Conservation (phyloP, 2,329 filamentous ascomycete species). For the Nannizzia gypsea region DNA sequence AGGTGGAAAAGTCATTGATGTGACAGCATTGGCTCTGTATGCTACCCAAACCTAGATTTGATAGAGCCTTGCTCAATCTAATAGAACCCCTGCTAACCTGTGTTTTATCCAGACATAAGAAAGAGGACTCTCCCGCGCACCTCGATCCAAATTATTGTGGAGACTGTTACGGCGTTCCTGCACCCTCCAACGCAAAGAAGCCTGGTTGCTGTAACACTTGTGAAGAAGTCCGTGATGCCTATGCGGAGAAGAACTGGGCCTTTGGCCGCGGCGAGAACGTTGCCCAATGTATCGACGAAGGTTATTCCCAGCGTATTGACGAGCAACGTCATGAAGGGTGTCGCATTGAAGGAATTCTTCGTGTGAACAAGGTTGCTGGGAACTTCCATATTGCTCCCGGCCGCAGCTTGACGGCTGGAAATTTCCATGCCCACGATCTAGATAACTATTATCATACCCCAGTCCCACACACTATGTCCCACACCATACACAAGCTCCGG, state of each 20-base stretch:
- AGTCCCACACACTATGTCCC: slow-evolving; percentile 72
- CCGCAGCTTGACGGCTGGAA: slow-evolving; percentile 88
- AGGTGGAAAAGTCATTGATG: slow-evolving; percentile 64
- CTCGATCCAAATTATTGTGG: slow-evolving; percentile 89
- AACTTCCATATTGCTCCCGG: slow-evolving; percentile 98
- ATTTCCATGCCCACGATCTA: slow-evolving; percentile 95
- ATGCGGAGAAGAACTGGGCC: slow-evolving; percentile 79
- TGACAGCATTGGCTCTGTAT: slow-evolving; percentile 56
- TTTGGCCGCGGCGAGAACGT: slow-evolving; percentile 87
- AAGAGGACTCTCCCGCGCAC: slow-evolving; percentile 59
- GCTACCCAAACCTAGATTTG: slow-evolving; percentile 20
- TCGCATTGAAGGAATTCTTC: slow-evolving; percentile 79
- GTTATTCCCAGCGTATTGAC: slow-evolving; percentile 81
- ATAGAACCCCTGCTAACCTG: neutral
- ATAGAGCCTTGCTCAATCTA: neutral
- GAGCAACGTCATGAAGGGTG: slow-evolving; percentile 85
- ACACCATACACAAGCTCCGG: slow-evolving; percentile 75
- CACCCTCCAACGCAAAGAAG: slow-evolving; percentile 62
- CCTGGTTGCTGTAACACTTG: slow-evolving; percentile 93
- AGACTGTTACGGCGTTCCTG: slow-evolving; percentile 72
- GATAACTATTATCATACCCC: slow-evolving; percentile 82
- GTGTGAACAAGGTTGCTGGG: slow-evolving; percentile 95
- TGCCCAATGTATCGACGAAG: slow-evolving; percentile 89
- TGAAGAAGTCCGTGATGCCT: slow-evolving; percentile 91
- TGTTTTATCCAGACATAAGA: slow-evolving; percentile 43